Evolutionary conservation across 169 alveolate species (phyloP).

Genomic region (Blepharisma undulans): DNA sequence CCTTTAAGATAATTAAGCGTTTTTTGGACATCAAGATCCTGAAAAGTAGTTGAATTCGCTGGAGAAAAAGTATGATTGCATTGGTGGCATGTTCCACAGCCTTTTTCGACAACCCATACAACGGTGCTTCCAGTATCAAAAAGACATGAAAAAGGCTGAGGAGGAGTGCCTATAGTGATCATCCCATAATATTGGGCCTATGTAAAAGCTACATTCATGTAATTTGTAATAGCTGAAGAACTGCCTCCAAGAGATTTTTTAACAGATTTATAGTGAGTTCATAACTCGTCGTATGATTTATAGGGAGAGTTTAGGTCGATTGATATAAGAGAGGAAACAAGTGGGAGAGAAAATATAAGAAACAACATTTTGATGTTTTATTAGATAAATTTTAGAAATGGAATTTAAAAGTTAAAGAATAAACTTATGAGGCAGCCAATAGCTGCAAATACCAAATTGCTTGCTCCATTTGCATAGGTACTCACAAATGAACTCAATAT

Average conservation of each 20-base stretch:
- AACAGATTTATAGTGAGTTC: not conserved
- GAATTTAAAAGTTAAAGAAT: not conserved
- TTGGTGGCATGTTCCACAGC: not conserved
- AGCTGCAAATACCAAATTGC: not conserved
- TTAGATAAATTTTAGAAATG: not conserved
- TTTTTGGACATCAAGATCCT: not conserved
- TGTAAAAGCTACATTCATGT: not conserved
- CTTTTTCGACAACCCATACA: constrained; percentile 19
- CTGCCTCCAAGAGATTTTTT: not conserved
- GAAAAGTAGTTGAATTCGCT: not conserved
- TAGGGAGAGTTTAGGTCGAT: not conserved
- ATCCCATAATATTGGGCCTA: not conserved
- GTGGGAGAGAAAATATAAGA: not conserved
- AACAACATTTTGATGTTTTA: not conserved
- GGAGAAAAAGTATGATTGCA: not conserved
- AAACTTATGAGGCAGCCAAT: not conserved
- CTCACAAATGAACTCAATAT: not conserved
- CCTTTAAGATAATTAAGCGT: not conserved
- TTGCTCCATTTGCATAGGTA: not conserved
- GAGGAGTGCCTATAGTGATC: constrained; percentile 68
- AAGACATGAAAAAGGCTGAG: constrained; percentile 66
- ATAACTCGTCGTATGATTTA: not conserved
- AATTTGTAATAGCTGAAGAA: not conserved
- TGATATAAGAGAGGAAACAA: not conserved
- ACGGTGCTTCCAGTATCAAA: constrained; percentile 41